These are phyloP conservation scores for Hypseocharis bilobata DNA, from an alignment of 441 rosid genomes.

Conservation along the genomic window DNA sequence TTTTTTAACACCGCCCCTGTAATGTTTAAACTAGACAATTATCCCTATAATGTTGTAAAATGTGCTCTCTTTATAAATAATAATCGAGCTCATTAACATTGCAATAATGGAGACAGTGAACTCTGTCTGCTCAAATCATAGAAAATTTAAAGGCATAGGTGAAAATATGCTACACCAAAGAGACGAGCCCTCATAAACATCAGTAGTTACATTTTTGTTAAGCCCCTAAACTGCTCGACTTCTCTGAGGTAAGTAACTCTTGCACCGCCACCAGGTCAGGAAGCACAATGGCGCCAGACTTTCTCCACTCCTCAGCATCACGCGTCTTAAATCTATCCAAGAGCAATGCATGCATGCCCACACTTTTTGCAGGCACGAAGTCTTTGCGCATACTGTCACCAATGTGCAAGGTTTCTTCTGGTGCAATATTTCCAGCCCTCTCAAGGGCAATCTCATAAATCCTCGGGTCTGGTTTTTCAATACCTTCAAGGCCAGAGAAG, in stretches of 20 bases:
- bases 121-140: too few relatives aligned
- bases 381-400: slow-evolving; percentile 94
- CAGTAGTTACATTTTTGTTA: too few relatives aligned
- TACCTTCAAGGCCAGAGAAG: slow-evolving; percentile 87
- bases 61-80: too few relatives aligned
- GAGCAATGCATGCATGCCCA: slow-evolving; percentile 83
- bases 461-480: slow-evolving; percentile 83
- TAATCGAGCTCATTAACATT: too few relatives aligned
- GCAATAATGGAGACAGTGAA: too few relatives aligned
- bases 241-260: slow-evolving; percentile 44
- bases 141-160: too few relatives aligned
- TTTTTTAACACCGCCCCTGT: too few relatives aligned
- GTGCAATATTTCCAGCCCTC: slow-evolving; percentile 65
- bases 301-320: slow-evolving; percentile 68
- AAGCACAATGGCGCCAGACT: slow-evolving; percentile 69
- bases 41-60: too few relatives aligned
- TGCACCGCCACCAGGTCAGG: slow-evolving; percentile 62
- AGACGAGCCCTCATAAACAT: too few relatives aligned
- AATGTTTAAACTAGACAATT: too few relatives aligned
- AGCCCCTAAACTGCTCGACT: slow-evolving; percentile 25
- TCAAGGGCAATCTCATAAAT: slow-evolving; percentile 63
- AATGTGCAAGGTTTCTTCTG: slow-evolving; percentile 62
- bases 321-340: slow-evolving; percentile 76
- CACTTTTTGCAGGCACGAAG: slow-evolving; percentile 64
- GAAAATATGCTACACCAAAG: too few relatives aligned